Base-by-base conservation (phyloP, 148 eudicot species). In the Vaccinium vitisidaea region DNA sequence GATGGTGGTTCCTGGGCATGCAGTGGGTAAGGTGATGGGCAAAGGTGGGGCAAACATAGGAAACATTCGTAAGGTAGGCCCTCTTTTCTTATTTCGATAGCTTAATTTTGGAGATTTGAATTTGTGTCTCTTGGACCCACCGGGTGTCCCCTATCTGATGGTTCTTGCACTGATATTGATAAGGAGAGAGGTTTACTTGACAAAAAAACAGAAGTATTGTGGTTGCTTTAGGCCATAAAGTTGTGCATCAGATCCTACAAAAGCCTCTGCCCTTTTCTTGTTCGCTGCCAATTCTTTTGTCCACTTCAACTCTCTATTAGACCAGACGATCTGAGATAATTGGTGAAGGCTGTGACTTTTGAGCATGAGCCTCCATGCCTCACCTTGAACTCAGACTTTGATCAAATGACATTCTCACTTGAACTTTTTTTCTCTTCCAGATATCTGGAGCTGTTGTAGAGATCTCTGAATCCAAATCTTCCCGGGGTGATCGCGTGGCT, bases 361-460 rank as follows among this genome's bases (percentile, higher is more conserved):
- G 32, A 25, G 36, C 73, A 12, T 27, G 27, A 27, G 32, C 36
- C 73, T 50, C 56, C 39, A 23, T 77, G 11, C 3, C 80, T 67
- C 18, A 67, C 3, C 23, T 81, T 49, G 63, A 56, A 75, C 46
- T 63, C 73, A 2, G 18, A 54, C 46, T 78, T 53, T 54, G 36
- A 46, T 86, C 65, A n/a, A 27, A 54, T 82, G 67, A 27, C 80
- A 15, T 83, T 80, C 83, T 90, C 48, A 85, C 59, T 73, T 32
- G 39, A 49, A 54, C 76, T 82, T 85, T 65, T 65, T 78, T 86
- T 88, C 71, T 85, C 65, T 80, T 84, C 86, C 94, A 96, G 99
- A 91, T 96, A 89, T 96, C 98, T 23, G 99, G 99, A 85, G 99
- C 98, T 55, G 84, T 85, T 69, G 86, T 96, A 79, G 97, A 96